Evolutionary conservation across 768 basidiomycete species (phyloP), one percentile per base, ranked within the genome.

Genomic region (Auriscalpium vulgare): DNA sequence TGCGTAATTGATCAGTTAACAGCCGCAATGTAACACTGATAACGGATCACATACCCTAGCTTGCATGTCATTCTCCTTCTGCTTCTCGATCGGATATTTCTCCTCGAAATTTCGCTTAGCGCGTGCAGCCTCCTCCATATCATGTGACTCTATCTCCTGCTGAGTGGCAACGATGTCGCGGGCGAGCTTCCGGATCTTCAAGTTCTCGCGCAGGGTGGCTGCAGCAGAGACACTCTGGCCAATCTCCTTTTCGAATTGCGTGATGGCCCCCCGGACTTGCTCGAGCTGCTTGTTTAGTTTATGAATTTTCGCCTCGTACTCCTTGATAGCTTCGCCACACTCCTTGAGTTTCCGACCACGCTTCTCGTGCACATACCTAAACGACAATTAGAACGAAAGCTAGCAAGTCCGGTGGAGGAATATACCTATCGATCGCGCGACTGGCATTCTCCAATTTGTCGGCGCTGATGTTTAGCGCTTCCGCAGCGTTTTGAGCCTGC

Each of bases 41-140:
- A 62, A 47, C 37, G 54, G 43, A 29, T 55, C 3, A 62, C 77
- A 23, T 59, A 90, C 91, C 74, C 80, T 76, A 61, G 79, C 80
- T 59, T 87, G 83, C 62, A 92, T 71, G 38, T 84, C 76, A 13
- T 80, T 81, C 72, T 94, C 90, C 66, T 77, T 82, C 59, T 81
- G 75, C 67, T 90, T 86, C 63, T 85, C 86, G 2, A 76, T 71
- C 34, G 76, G 75, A 71, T 88, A 98, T 64, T 86, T 82, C 51
- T 85, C 82, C 54, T 95, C 83, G 69, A 95, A 99, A 56, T 84
- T 88, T 56, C 87, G 79, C 67, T 84, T 83, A 19, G 91, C 89
- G 66, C 83, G 88, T 17, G 86, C 87, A 17, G 92, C 91, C 58
- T 83, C 84, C 61, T 95, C 92, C 72, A 97, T 80, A 69, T 97